Percentiles rank a stretch among this genome's conserved stretches.
These are phyloP conservation scores for Globisporangium emineosum DNA, from an alignment of 352 stramenopile species.

Conservation along the genomic window DNA sequence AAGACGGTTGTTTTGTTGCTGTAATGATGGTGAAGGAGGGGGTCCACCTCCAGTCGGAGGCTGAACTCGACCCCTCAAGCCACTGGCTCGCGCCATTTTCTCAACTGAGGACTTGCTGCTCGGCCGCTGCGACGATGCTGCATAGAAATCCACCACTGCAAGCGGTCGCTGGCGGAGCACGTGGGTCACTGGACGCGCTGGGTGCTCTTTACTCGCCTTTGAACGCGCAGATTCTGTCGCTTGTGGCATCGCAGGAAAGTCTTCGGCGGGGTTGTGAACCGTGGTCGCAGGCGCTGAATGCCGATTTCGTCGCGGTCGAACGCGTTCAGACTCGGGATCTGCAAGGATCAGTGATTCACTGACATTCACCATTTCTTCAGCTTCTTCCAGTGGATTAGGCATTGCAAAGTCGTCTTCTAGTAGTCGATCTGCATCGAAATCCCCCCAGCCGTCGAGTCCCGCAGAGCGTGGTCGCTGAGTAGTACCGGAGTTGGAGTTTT, in stretches of 20 bases:
- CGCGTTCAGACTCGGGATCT: background rate
- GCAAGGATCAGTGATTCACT: constrained; percentile 1
- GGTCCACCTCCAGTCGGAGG: constrained; percentile 2
- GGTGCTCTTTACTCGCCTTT: constrained; percentile 4
- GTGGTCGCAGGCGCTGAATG: constrained; percentile 9
- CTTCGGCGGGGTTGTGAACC: constrained; percentile 8
- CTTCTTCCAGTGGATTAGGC: constrained; percentile 10
- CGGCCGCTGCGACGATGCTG: background rate
- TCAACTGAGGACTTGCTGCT: background rate
- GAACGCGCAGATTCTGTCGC: constrained; percentile 4
- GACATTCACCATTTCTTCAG: constrained; percentile 3
- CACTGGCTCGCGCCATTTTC: background rate
- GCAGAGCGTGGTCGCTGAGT: constrained; percentile 7
- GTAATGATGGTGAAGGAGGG: background rate
- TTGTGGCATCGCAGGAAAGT: constrained; percentile 6
- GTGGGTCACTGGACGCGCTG: constrained; percentile 16
- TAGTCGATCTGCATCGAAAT: constrained; percentile 53
- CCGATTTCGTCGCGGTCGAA: constrained; percentile 1
- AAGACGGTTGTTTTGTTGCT: background rate
- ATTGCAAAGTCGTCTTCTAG: constrained; percentile 22
- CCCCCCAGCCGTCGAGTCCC: constrained; percentile 45
- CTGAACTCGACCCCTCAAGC: constrained; percentile 10
- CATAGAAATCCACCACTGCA: constrained; percentile 25
- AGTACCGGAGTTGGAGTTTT: background rate
- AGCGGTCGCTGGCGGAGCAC: constrained; percentile 32